Percentiles rank a stretch among this genome's conserved stretches.
phyloP scores from a whole-genome alignment of 768 basidiomycete genomes.

The Rhizopogon sp. region DNA sequence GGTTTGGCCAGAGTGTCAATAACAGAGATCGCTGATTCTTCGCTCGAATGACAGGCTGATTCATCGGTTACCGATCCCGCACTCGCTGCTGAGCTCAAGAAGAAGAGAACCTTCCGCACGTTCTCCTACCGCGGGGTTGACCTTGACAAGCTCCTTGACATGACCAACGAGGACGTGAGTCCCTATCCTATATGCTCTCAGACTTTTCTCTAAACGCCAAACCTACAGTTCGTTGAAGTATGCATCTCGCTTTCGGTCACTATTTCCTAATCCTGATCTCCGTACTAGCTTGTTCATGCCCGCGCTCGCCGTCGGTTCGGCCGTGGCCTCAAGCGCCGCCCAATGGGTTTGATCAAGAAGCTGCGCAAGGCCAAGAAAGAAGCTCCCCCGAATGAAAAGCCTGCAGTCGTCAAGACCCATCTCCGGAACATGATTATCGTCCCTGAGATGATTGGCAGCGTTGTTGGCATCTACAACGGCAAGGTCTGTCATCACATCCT shows the following conservation, averaged over 20 bases:
- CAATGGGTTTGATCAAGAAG: constrained; percentile 99
- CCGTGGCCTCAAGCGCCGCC: constrained; percentile 96
- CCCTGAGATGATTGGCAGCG: constrained; percentile 99
- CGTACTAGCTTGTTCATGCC: constrained; percentile 84
- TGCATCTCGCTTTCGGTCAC: constrained; percentile 18
- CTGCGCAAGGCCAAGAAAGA: constrained; percentile 99
- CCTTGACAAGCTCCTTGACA: constrained; percentile 95
- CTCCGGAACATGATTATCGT: constrained; percentile 99
- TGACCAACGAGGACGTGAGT: constrained; percentile 91
- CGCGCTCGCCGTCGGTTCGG: constrained; percentile 99
- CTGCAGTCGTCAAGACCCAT: constrained; percentile 97
- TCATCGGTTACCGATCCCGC: constrained; percentile 82
- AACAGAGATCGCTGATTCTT: neutral
- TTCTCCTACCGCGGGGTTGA: constrained; percentile 98
- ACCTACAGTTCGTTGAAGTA: constrained; percentile 72
- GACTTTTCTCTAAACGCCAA: neutral
- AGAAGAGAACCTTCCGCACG: constrained; percentile 97
- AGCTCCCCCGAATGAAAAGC: constrained; percentile 98
- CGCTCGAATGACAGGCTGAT: constrained; percentile 58
- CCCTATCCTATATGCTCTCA: neutral
- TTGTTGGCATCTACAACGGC: constrained; percentile 98
- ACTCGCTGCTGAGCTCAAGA: constrained; percentile 96
- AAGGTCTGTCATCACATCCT: constrained; percentile 49
- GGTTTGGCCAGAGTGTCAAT: neutral
- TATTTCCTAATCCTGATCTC: constrained; percentile 1